Evolutionary conservation across 176 grass and related monocot genomes (phyloP).

Genomic region (Oryza longistaminata): DNA sequence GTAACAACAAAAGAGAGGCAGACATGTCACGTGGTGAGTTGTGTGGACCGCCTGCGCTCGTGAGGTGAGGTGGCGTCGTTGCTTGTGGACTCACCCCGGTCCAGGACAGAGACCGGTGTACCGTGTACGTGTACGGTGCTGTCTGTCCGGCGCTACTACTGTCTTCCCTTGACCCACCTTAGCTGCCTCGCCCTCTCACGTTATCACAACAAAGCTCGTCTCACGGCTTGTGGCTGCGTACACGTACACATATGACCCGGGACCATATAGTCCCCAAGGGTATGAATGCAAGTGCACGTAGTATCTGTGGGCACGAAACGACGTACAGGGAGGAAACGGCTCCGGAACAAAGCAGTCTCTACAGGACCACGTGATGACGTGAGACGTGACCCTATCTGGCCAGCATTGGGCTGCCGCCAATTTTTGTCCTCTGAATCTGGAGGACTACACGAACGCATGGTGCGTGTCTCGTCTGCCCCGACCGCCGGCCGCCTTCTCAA

Average conservation of each 20-base stretch:
- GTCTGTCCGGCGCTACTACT: too few relatives aligned
- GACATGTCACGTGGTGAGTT: constrained; percentile 3
- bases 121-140: too few relatives aligned
- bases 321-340: background rate
- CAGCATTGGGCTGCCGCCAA: background rate
- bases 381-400: background rate
- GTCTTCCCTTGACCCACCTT: too few relatives aligned
- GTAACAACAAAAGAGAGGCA: background rate
- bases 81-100: background rate
- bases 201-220: background rate
- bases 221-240: background rate
- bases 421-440: background rate
- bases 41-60: background rate
- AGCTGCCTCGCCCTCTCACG: background rate
- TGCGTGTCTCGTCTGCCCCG: background rate
- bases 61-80: background rate
- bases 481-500: background rate
- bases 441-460: background rate
- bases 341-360: background rate
- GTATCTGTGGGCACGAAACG: background rate
- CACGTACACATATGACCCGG: background rate
- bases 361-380: background rate
- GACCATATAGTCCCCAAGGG: background rate
- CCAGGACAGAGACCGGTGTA: background rate
- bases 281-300: background rate